Evolutionary conservation across 2,329 filamentous ascomycete species (phyloP), one percentile per base, ranked within the genome.

Genomic region (Thielaviopsis populi): DNA sequence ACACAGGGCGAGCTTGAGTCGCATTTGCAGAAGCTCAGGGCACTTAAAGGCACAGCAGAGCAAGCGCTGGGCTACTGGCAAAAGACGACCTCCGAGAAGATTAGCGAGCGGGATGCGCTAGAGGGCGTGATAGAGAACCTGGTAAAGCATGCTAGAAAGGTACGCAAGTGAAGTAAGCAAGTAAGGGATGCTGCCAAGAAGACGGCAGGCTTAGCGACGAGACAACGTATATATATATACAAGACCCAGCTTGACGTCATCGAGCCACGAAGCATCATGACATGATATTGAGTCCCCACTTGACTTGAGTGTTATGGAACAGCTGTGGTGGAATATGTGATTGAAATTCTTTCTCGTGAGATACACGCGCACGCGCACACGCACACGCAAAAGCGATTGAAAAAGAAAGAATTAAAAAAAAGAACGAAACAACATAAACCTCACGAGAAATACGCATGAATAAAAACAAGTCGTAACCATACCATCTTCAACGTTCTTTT

Each of bases 41-140:
- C 80, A 11, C 78, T 91, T 74, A 84, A 89, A 66, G 79, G 77
- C n/a, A 79, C 81, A 24, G 89, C 90, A 2, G 87, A 86, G 63
- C 83, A 89, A 66, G 84, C 91, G 46, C 77, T 96, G 62, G 88
- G 90, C 68, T 95, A 92, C 72, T 97, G 92, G 92, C 81, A 89
- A 69, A 88, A 89, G 76, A 79, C 85, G 69, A 86, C 88, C 62
- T 91, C 96, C 72, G 90, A 91, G 69, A 89, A 92, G 70, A 77
- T 95, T 68, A 89, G 89, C 48, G 92, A 97, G 72, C 86, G 94
- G 69, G 92, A 96, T 72, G 89, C 91, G 2, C 94, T 96, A 73
- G 92, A 97, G 72, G 91, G 90, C 0, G 92, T 97, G 17, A 96
- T 97, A 79, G 92, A 96, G 75, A 96, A 96, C 73, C 74, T 97